A percentile compares a stretch with the other conserved stretches of the same genome.
These are phyloP conservation scores for Leishmania gerbilli DNA, from an alignment of 208 protist genomes.

Conservation along the genomic window DNA sequence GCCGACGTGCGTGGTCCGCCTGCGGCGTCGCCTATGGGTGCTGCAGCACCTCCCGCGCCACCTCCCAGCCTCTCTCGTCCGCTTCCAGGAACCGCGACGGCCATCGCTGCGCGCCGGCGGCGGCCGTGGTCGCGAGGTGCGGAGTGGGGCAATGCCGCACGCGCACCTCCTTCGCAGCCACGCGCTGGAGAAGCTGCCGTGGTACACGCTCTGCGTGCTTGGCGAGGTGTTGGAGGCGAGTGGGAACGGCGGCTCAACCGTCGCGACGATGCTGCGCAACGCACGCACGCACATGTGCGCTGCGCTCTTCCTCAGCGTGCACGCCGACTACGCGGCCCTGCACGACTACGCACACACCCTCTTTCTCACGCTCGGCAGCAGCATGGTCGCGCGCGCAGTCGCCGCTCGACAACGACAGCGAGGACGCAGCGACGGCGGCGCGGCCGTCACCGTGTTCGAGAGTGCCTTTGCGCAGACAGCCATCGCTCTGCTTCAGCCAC, in stretches of 20 bases:
- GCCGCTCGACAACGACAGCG: slow-evolving; percentile 5
- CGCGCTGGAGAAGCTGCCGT: slow-evolving; percentile 41
- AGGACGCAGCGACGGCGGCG: not conserved
- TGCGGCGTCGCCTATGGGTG: slow-evolving; percentile 62
- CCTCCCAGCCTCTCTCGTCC: slow-evolving; percentile 53
- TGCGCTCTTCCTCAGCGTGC: slow-evolving; percentile 16
- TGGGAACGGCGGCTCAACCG: not conserved
- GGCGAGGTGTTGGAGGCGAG: slow-evolving; percentile 8
- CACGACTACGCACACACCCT: slow-evolving; percentile 34
- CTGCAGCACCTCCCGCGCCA: slow-evolving; percentile 48
- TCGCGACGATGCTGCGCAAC: not conserved
- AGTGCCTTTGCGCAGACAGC: slow-evolving; percentile 12
- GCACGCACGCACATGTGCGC: slow-evolving; percentile 4
- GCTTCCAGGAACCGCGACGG: slow-evolving; percentile 33
- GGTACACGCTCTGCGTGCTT: slow-evolving; percentile 34
- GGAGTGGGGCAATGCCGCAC: slow-evolving; percentile 5
- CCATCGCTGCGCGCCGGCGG: not conserved
- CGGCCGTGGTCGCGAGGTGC: not conserved
- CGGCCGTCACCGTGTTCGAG: not conserved
- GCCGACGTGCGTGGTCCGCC: slow-evolving; percentile 32
- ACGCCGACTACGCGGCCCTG: slow-evolving; percentile 29
- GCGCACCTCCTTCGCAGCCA: slow-evolving; percentile 47
- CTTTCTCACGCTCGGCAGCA: slow-evolving; percentile 28
- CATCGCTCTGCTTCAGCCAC: slow-evolving; percentile 13
- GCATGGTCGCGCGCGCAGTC: slow-evolving; percentile 17